These are phyloP conservation scores for Umbellularia californica DNA, from an alignment of 164 flowering plant species.

Conservation along the genomic window DNA sequence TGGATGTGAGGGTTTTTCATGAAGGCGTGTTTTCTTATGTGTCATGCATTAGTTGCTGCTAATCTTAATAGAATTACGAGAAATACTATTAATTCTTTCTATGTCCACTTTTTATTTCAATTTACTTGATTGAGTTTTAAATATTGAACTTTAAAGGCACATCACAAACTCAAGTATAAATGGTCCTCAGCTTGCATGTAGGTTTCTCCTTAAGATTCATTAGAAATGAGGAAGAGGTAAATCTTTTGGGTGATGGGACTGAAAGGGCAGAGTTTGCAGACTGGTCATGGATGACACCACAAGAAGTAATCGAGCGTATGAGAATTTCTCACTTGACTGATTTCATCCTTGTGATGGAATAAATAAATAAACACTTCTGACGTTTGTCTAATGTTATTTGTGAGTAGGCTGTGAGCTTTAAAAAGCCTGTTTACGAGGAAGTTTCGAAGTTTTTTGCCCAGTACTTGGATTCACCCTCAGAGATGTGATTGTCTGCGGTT, in stretches of 20 bases:
- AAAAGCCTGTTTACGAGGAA: slow-evolving; percentile 85
- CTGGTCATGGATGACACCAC: slow-evolving; percentile 92
- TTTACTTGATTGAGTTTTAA: not conserved
- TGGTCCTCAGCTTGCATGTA: slow-evolving; percentile 19
- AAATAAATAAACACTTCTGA: not conserved
- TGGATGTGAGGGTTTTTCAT: not conserved
- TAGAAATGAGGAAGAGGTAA: slow-evolving; percentile 83
- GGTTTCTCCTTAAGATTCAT: slow-evolving; percentile 89
- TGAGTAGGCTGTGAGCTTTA: slow-evolving; percentile 85
- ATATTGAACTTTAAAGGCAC: not conserved
- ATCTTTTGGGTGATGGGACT: slow-evolving; percentile 89
- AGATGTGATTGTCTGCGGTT: not conserved
- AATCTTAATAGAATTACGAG: not conserved
- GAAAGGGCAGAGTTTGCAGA: slow-evolving; percentile 90
- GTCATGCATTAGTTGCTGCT: not conserved
- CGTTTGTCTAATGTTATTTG: slow-evolving; percentile 2
- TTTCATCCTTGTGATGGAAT: not conserved
- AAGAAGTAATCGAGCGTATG: slow-evolving; percentile 63
- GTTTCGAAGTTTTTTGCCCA: slow-evolving; percentile 61
- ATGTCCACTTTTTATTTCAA: not conserved
- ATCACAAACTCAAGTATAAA: not conserved
- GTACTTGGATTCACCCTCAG: slow-evolving; percentile 36
- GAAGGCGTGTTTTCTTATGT: not conserved
- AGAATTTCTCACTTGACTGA: slow-evolving; percentile 17
- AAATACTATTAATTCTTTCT: too few relatives aligned